Base-by-base conservation (phyloP, 176 grass and related monocot genomes). In the Oryza officinalis region DNA sequence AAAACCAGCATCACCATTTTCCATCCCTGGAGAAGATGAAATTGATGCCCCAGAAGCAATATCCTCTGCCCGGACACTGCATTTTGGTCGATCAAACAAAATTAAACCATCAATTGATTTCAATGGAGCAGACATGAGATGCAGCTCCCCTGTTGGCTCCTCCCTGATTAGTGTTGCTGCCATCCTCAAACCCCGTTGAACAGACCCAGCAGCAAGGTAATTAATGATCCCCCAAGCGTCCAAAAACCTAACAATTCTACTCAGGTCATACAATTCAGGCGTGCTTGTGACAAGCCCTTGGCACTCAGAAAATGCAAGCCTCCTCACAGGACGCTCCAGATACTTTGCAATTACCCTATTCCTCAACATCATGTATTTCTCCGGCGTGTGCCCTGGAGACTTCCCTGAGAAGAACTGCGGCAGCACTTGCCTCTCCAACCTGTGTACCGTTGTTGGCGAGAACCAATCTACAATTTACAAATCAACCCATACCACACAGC, bases 151-250 rank as follows among this genome's bases (percentile, higher is more conserved):
- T 37, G 79, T 88, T 22, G 59, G 25, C 38, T 99, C 97, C 81
- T 99, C 97, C 71, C 80, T 96, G 61, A 99, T 80, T 15, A 99
- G 88, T 3, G 93, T 92, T 71, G 91, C 79, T 74, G 89, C 75
- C 91, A 92, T 85, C 77, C 97, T 93, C 17, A 88, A 81, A 27
- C 91, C 93, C 26, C 93, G 91, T 52, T 99, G 89, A 74, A 91
- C 75, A 40, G 96, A 96, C 46, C 88, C 91, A 37, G 83, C 26
- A 13, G 93, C 93, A 17, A 94, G 91, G 85, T 99, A 99, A 73
- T 99, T 99, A 83, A 99, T 99, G 41, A 99, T 96, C 61, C 97
- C 96, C 93, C 93, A 96, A 61, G 91, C 86, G 37, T 99, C 97
- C 81, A 99, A 86, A 75, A 96, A 96, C 61, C 93, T 85, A 72